Percentiles rank a stretch among this genome's conserved stretches.
Evolutionary conservation across 2,329 filamentous ascomycete genomes (phyloP).

Genomic region (Fusarium oxysporum): DNA sequence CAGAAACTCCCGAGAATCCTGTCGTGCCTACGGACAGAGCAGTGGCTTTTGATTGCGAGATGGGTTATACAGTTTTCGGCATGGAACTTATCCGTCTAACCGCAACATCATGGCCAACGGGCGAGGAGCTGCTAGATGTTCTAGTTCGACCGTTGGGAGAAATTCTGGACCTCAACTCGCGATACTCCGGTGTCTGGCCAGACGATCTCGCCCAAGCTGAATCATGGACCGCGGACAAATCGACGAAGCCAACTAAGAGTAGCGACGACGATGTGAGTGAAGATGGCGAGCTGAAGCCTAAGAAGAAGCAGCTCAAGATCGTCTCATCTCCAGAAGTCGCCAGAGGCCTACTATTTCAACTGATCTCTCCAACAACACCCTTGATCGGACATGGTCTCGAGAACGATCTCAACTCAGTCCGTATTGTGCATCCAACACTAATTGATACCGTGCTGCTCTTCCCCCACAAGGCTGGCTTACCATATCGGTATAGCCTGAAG

Average conservation of each 20-base stretch:
- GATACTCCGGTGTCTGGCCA: conserved; percentile 87
- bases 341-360: conserved; percentile 79
- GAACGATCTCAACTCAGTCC: conserved; percentile 89
- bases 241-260: conserved; percentile 42
- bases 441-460: conserved; percentile 89
- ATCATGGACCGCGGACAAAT: conserved; percentile 58
- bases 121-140: conserved; percentile 81
- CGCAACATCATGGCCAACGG: conserved; percentile 86
- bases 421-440: conserved; percentile 85
- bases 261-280: conserved; percentile 42
- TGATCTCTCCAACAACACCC: conserved; percentile 81
- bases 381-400: conserved; percentile 94
- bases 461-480: conserved; percentile 81
- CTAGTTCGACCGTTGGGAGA: conserved; percentile 87
- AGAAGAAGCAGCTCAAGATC: conserved; percentile 69
- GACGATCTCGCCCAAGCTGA: conserved; percentile 79
- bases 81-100: conserved; percentile 92
- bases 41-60: conserved; percentile 94
- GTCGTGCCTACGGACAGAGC: conserved; percentile 65
- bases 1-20: conserved; percentile 77
- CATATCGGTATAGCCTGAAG: conserved; percentile 82
- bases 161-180: conserved; percentile 89
- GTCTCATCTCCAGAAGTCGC: conserved; percentile 81
- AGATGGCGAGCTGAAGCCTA: conserved; percentile 44
- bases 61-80: conserved; percentile 92